Evolutionary conservation across 176 grass and related monocot species (phyloP).

Genomic region (Aegilops umbellulata): DNA sequence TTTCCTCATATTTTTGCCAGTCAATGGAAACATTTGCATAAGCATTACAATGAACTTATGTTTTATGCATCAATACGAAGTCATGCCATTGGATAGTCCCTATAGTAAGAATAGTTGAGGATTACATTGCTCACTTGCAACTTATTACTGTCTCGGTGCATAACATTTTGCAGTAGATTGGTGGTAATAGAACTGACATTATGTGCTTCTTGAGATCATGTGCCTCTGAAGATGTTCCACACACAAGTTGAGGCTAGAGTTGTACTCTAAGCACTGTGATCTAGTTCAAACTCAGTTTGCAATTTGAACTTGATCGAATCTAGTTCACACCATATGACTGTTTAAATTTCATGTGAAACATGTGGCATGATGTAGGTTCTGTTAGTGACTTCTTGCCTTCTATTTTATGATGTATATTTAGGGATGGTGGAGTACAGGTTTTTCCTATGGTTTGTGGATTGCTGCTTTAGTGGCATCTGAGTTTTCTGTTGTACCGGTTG

Average conservation of each 20-base stretch:
- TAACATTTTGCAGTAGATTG: not conserved
- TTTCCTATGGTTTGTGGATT: slow-evolving; percentile 98
- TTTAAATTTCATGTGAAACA: slow-evolving; percentile 11
- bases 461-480: slow-evolving; percentile 84
- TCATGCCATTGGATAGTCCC: not conserved
- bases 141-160: not conserved
- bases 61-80: not conserved
- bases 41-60: not conserved
- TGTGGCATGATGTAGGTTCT: not conserved
- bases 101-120: not conserved
- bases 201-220: not conserved
- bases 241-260: slow-evolving; percentile 11
- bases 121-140: not conserved
- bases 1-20: not conserved
- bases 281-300: not conserved
- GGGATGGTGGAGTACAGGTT: slow-evolving; percentile 90
- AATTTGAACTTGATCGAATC: not conserved
- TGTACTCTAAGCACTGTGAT: not conserved
- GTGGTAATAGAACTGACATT: not conserved
- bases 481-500: slow-evolving; percentile 75
- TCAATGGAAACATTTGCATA: not conserved
- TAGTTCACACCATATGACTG: not conserved
- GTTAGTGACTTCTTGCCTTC: not conserved
- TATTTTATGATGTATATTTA: slow-evolving; percentile 32
- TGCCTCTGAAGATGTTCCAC: not conserved